phyloP scores from a whole-genome alignment of 176 grass and related monocot species.

The Oryza longistaminata region DNA sequence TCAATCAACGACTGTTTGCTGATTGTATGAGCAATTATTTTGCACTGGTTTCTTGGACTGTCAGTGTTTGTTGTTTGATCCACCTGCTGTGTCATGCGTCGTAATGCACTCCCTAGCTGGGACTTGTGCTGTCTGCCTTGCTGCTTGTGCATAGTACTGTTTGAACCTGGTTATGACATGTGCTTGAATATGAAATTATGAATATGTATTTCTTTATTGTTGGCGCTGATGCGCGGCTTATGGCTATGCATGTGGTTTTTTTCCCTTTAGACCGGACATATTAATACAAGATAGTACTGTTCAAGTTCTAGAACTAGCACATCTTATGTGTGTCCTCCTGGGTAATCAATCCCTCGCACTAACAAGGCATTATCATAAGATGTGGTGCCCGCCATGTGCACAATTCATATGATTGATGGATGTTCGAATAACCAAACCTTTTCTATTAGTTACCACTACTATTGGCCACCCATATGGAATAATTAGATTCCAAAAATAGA shows the following conservation, averaged over 20 bases:
- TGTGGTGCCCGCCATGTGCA: constrained; percentile 7
- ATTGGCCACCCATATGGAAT: constrained; percentile 3
- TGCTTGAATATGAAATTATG: neutral
- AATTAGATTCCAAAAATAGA: neutral
- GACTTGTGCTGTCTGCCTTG: neutral
- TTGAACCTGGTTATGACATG: neutral
- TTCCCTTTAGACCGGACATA: neutral
- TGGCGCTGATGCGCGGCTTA: neutral
- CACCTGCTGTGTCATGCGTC: neutral
- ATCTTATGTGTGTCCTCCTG: constrained; percentile 4
- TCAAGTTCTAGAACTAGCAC: neutral
- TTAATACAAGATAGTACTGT: neutral
- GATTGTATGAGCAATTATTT: neutral
- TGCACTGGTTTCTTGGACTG: neutral
- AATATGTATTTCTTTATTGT: neutral
- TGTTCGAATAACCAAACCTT: constrained; percentile 2
- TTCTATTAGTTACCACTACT: constrained; percentile 22
- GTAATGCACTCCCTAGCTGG: neutral
- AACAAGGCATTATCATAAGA: constrained; percentile 38
- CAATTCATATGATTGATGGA: constrained; percentile 1
- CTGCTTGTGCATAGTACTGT: neutral
- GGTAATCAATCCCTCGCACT: constrained; percentile 16
- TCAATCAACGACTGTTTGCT: neutral
- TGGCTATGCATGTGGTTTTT: neutral
- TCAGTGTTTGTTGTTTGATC: neutral